Conservation (phyloP, 805 yeast genomes). For the Sugiyamaella chiloensis region DNA sequence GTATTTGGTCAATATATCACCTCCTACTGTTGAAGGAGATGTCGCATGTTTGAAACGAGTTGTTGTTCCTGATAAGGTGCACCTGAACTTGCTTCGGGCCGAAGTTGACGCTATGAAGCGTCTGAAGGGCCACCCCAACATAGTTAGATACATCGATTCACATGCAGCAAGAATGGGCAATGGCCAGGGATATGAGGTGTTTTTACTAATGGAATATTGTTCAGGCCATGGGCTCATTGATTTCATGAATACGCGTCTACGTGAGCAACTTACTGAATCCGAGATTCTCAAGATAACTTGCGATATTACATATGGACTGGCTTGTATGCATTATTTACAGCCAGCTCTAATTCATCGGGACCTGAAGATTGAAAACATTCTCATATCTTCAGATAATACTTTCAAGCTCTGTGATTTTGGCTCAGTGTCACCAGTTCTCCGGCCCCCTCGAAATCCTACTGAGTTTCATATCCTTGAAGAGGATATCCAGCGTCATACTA, state of each 20-base stretch:
- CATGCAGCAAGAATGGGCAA: constrained; percentile 74
- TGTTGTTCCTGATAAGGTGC: constrained; percentile 87
- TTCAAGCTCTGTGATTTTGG: constrained; percentile 95
- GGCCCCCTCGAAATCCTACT: constrained; percentile 71
- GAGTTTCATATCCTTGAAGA: constrained; percentile 76
- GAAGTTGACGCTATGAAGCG: constrained; percentile 98
- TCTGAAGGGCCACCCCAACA: constrained; percentile 68
- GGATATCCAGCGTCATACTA: constrained; percentile 85
- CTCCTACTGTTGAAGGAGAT: constrained; percentile 52
- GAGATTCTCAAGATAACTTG: constrained; percentile 82
- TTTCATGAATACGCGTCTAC: constrained; percentile 81
- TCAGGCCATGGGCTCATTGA: constrained; percentile 80
- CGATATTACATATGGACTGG: constrained; percentile 75
- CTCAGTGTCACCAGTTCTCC: constrained; percentile 66
- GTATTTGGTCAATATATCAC: constrained; percentile 69
- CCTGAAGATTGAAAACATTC: constrained; percentile 41
- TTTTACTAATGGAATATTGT: constrained; percentile 90
- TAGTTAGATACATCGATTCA: constrained; percentile 90
- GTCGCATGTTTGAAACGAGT: constrained; percentile 87
- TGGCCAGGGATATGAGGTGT: constrained; percentile 66
- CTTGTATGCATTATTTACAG: constrained; percentile 72
- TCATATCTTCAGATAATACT: constrained; percentile 61
- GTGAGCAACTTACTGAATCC: constrained; percentile 68
- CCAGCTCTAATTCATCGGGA: constrained; percentile 74
- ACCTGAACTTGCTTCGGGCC: constrained; percentile 76